Percentiles rank a stretch among this genome's conserved stretches.
Evolutionary conservation across 257 asterid genomes (phyloP).

Genomic region (Solanum sparsipilum): DNA sequence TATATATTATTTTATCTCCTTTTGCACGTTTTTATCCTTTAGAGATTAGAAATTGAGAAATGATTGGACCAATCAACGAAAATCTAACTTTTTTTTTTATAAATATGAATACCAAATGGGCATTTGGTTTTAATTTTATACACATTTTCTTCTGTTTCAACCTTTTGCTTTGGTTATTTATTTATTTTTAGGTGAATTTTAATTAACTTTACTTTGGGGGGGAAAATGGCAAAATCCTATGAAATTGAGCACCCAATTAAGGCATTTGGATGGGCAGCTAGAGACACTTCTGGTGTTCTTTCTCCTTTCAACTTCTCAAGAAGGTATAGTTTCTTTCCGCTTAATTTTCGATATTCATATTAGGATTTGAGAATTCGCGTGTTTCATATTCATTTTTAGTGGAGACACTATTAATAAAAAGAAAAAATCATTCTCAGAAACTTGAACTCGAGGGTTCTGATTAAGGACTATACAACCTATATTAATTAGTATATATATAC

Average conservation of each 20-base stretch:
- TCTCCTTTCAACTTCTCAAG: background rate
- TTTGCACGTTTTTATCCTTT: background rate
- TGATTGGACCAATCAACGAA: background rate
- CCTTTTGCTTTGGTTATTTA: background rate
- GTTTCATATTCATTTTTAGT: background rate
- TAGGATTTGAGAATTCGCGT: rapidly evolving
- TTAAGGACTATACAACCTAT: background rate
- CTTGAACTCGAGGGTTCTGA: rapidly evolving
- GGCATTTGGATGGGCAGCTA: background rate
- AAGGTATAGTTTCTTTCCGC: background rate
- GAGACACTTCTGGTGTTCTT: background rate
- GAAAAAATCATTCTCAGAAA: rapidly evolving
- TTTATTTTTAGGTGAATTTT: background rate
- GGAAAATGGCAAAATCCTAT: background rate
- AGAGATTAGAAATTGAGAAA: background rate
- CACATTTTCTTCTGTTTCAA: background rate
- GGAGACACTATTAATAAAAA: background rate
- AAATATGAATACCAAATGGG: background rate
- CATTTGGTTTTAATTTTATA: background rate
- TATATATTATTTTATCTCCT: no score
- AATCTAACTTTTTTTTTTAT: no score
- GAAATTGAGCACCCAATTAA: background rate
- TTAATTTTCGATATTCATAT: background rate
- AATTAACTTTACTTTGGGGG: background rate
- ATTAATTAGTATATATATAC: background rate